Evolutionary conservation across 352 stramenopile genomes (phyloP).

Genomic region (Pythium volutum): DNA sequence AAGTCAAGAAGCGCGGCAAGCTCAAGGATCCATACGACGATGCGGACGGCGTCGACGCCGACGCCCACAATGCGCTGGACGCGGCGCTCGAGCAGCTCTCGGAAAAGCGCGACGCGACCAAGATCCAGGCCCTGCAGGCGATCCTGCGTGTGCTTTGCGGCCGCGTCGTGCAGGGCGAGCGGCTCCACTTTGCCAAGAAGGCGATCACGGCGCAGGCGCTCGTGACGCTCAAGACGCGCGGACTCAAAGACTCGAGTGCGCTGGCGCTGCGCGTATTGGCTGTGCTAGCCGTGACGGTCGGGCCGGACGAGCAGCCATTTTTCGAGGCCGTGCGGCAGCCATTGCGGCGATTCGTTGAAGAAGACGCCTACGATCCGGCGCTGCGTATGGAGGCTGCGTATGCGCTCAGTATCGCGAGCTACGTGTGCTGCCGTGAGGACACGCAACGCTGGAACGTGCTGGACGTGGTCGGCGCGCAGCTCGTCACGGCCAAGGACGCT

Average conservation of each 20-base stretch:
- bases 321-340: constrained; percentile 44
- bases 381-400: constrained; percentile 54
- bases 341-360: constrained; percentile 43
- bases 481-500: constrained; percentile 43
- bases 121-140: constrained; percentile 52
- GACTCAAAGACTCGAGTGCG: constrained; percentile 41
- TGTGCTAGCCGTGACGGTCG: constrained; percentile 54
- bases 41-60: constrained; percentile 18
- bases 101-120: constrained; percentile 64
- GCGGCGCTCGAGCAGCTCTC: constrained; percentile 49
- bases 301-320: constrained; percentile 48
- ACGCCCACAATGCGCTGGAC: constrained; percentile 44
- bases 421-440: constrained; percentile 58
- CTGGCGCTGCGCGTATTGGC: constrained; percentile 45
- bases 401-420: constrained; percentile 51
- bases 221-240: constrained; percentile 52
- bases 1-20: constrained; percentile 14
- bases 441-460: constrained; percentile 57
- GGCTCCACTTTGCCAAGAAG: constrained; percentile 36
- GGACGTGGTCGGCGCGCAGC: constrained; percentile 42
- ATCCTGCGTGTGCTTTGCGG: constrained; percentile 43
- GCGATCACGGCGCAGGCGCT: constrained; percentile 41
- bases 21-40: constrained; percentile 35
- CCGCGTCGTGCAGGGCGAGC: constrained; percentile 36
- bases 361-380: constrained; percentile 33